phyloP scores from a whole-genome alignment of 106 monocot genomes.

The Amphibolis antarctica region DNA sequence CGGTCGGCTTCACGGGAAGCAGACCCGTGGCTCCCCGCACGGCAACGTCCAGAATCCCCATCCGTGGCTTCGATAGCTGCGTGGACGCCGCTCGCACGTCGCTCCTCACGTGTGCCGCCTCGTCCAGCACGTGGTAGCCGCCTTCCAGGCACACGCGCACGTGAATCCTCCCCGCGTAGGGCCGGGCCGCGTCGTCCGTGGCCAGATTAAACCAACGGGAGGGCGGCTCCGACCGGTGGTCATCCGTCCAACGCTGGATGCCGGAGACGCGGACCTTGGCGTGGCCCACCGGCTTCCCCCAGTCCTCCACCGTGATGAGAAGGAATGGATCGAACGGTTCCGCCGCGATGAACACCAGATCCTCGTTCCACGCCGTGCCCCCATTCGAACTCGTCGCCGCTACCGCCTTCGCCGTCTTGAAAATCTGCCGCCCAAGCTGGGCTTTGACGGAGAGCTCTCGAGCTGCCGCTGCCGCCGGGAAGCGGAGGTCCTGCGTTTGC shows the following conservation, averaged over 20 bases:
- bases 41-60: constrained; percentile 62
- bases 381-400: constrained; percentile 15
- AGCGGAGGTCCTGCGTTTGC: constrained; percentile 75
- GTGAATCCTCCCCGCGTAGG: constrained; percentile 67
- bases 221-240: constrained; percentile 58
- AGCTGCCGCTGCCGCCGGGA: constrained; percentile 2
- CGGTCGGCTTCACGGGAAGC: constrained; percentile 52
- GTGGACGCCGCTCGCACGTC: constrained; percentile 72
- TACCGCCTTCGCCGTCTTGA: constrained; percentile 32
- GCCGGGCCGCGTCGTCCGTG: constrained; percentile 33
- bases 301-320: constrained; percentile 56
- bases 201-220: constrained; percentile 78
- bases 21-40: constrained; percentile 61
- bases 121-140: constrained; percentile 91
- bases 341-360: constrained; percentile 70
- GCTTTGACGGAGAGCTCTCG: constrained; percentile 58
- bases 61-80: constrained; percentile 63
- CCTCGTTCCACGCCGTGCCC: constrained; percentile 74
- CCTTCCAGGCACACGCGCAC: constrained; percentile 71
- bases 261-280: constrained; percentile 49
- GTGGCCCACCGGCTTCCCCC: constrained; percentile 34
- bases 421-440: constrained; percentile 63
- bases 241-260: constrained; percentile 64
- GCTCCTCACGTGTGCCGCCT: constrained; percentile 63
- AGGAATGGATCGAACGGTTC: constrained; percentile 89